Evolutionary conservation across 1,139 yeast genomes (phyloP).

Genomic region (Pichia sp.): DNA sequence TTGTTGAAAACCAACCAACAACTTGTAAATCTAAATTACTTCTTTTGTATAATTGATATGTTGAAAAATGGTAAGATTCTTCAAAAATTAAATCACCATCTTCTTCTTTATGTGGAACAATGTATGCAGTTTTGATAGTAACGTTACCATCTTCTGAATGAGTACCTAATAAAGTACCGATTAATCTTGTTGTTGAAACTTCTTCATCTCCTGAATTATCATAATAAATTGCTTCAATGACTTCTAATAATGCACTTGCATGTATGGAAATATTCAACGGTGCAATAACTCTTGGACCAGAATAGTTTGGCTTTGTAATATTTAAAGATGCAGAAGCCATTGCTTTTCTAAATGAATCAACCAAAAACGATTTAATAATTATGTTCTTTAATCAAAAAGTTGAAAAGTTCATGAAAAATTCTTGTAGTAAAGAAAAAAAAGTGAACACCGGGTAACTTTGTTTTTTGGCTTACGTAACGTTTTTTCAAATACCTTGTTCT

Average conservation of each 20-base stretch:
- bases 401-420: slow-evolving; percentile 12
- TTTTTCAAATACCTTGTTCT: no score
- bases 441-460: neutral
- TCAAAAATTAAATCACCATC: slow-evolving; percentile 71
- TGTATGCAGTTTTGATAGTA: slow-evolving; percentile 70
- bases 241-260: slow-evolving; percentile 69
- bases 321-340: slow-evolving; percentile 39
- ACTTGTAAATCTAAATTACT: slow-evolving; percentile 77
- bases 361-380: neutral
- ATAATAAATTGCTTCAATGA: slow-evolving; percentile 52
- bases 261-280: slow-evolving; percentile 45
- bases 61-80: slow-evolving; percentile 64
- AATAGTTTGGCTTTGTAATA: slow-evolving; percentile 54
- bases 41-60: slow-evolving; percentile 68
- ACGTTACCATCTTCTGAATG: slow-evolving; percentile 83
- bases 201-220: slow-evolving; percentile 31
- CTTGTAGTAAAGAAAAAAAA: neutral
- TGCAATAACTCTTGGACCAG: slow-evolving; percentile 39
- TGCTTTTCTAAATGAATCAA: neutral
- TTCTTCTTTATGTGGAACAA: slow-evolving; percentile 78
- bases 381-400: neutral
- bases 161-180: slow-evolving; percentile 77
- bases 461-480: neutral
- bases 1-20: slow-evolving; percentile 85
- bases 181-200: slow-evolving; percentile 46